Conservation (phyloP, 495 filamentous ascomycete species). For the Penicillium diatomitis region DNA sequence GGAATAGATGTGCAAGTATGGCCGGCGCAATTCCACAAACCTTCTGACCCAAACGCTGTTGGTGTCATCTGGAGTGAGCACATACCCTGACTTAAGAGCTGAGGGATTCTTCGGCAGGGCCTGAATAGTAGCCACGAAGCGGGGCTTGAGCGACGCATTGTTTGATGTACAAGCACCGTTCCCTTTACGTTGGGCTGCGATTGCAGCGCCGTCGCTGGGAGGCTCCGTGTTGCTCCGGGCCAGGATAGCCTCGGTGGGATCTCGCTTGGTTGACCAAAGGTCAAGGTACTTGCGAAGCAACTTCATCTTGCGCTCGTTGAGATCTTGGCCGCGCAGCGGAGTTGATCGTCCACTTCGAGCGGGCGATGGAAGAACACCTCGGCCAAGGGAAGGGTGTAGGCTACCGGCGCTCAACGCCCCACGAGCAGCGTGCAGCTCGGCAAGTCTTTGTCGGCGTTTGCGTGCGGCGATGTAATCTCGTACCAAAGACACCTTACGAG, state of each 20-base stretch:
- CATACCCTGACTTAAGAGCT: conserved; percentile 74
- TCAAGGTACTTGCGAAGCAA: conserved; percentile 63
- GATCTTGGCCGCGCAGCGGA: conserved; percentile 35
- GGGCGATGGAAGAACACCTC: conserved; percentile 15
- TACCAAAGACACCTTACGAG: conserved; percentile 79
- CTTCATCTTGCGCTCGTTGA: conserved; percentile 43
- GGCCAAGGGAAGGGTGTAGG: conserved; percentile 25
- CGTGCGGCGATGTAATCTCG: conserved; percentile 66
- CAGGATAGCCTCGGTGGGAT: conserved; percentile 63
- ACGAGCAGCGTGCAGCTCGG: conserved; percentile 74
- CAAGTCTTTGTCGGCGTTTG: conserved; percentile 58
- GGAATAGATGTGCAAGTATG: conserved; percentile 84
- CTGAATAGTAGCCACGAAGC: conserved; percentile 59
- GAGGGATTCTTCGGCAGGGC: conserved; percentile 63
- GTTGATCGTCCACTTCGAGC: conserved; percentile 29
- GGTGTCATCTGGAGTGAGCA: conserved; percentile 66
- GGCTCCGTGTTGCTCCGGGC: conserved; percentile 68
- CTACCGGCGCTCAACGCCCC: conserved; percentile 48
- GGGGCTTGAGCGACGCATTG: conserved; percentile 34
- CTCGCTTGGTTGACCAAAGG: conserved; percentile 71
- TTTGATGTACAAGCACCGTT: conserved; percentile 21
- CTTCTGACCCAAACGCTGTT: conserved; percentile 74
- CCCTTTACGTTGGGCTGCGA: conserved; percentile 21
- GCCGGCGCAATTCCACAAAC: conserved; percentile 84
- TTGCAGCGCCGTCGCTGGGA: conserved; percentile 53